These are phyloP conservation scores for Thelephora terrestris DNA, from an alignment of 1,284 basidiomycete genomes.

Conservation along the genomic window DNA sequence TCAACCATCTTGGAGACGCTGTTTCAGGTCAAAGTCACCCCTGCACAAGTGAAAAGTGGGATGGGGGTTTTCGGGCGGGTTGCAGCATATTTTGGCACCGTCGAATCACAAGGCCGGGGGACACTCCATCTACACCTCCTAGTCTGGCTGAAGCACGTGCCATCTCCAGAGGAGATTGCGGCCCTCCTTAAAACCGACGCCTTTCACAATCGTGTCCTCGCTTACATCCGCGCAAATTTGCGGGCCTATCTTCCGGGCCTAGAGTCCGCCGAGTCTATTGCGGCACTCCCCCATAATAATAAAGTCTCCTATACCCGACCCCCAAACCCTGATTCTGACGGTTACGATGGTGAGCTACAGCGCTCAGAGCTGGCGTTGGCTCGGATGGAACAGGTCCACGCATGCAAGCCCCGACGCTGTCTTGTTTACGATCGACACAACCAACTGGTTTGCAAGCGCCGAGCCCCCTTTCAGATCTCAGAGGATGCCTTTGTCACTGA, in stretches of 20 bases:
- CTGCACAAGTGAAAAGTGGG: conserved; percentile 8
- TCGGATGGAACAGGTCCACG: conserved; percentile 22
- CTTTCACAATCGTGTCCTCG: conserved; percentile 17
- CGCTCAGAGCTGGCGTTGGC: conserved; percentile 12
- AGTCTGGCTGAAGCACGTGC: conserved; percentile 20
- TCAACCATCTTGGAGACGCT: conserved; percentile 21
- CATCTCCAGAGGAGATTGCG: conserved; percentile 18
- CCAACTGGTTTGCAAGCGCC: conserved; percentile 21
- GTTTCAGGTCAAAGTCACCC: conserved; percentile 22
- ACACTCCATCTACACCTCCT: conserved; percentile 22
- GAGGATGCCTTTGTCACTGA: conserved; percentile 14
- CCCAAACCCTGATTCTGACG: conserved; percentile 8
- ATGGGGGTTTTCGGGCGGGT: conserved; percentile 17
- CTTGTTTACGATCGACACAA: conserved; percentile 14
- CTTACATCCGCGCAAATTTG: conserved; percentile 22
- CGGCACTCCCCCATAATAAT: conserved; percentile 8
- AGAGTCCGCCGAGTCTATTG: conserved; percentile 6
- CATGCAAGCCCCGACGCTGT: conserved; percentile 18
- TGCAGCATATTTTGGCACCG: conserved; percentile 18
- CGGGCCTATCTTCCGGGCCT: conserved; percentile 17
- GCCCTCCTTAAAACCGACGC: conserved; percentile 12
- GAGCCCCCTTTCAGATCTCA: conserved; percentile 22
- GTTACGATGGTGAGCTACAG: conserved; percentile 4
- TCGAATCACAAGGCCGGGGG: conserved; percentile 22
- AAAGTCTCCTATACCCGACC: conserved; percentile 18